Percentiles rank a stretch among this genome's conserved stretches.
phyloP scores from a whole-genome alignment of 768 basidiomycete genomes.

The Hirschioporus abietinus region DNA sequence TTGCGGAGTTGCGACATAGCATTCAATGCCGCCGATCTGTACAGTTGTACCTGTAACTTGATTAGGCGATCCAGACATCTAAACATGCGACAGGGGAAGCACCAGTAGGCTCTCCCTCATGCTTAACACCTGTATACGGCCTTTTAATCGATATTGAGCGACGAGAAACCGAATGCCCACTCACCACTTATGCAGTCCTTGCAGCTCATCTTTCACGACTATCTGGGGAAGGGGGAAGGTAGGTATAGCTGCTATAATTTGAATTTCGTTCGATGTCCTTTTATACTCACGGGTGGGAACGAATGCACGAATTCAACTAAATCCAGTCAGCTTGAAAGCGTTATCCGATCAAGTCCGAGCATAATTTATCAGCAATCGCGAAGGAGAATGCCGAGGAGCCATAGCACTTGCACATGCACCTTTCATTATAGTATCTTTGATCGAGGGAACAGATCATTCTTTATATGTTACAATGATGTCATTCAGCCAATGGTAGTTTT shows the following conservation, averaged over 20 bases:
- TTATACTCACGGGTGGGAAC: no score
- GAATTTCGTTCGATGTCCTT: no score
- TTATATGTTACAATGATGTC: not conserved
- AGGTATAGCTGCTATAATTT: not conserved
- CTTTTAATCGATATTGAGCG: not conserved
- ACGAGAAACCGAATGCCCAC: slow-evolving; percentile 7
- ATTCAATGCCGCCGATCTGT: slow-evolving; percentile 31
- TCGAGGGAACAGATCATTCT: not conserved
- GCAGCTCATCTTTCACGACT: slow-evolving; percentile 23
- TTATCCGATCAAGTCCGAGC: not conserved
- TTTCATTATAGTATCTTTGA: not conserved
- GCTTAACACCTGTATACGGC: slow-evolving; percentile 24
- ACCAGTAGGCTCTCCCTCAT: slow-evolving; percentile 33
- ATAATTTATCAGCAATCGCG: not conserved
- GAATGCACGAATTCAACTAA: not conserved
- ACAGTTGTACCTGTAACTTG: slow-evolving; percentile 26
- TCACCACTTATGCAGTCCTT: slow-evolving; percentile 51
- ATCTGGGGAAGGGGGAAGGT: not conserved
- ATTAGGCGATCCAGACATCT: not conserved
- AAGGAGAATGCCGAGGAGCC: not conserved
- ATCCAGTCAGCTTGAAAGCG: not conserved
- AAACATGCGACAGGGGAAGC: not conserved
- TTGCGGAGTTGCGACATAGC: slow-evolving; percentile 37
- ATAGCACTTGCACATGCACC: not conserved
- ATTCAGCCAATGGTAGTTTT: not conserved